phyloP scores from a whole-genome alignment of 1,284 basidiomycete species.

The Moniliophthora roreri region DNA sequence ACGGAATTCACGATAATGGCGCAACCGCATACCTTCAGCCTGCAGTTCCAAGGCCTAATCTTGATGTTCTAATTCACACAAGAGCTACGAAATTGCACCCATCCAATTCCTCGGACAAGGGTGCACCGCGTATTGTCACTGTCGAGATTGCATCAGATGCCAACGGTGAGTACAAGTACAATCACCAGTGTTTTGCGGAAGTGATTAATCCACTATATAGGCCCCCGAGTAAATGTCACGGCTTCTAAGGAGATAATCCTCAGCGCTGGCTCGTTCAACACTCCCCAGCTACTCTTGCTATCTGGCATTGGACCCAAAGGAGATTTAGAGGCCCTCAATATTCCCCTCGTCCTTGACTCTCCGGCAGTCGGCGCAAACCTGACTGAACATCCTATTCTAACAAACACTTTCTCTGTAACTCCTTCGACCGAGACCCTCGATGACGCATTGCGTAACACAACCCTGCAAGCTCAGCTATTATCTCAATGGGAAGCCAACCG shows the following conservation, averaged over 20 bases:
- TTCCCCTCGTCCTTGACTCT: slow-evolving; percentile 16
- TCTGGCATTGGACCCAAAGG: slow-evolving; percentile 19
- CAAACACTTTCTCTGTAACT: slow-evolving; percentile 11
- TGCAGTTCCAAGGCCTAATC: slow-evolving; percentile 31
- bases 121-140: no score
- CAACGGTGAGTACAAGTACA: no score
- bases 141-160: no score
- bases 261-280: slow-evolving; percentile 16
- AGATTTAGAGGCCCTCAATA: slow-evolving; percentile 12
- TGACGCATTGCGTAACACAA: slow-evolving; percentile 2
- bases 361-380: slow-evolving; percentile 19
- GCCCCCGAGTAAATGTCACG: slow-evolving; percentile 1
- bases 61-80: slow-evolving; percentile 42
- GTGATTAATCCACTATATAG: background rate
- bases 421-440: slow-evolving; percentile 18
- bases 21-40: slow-evolving; percentile 39
- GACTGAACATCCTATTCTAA: slow-evolving; percentile 16
- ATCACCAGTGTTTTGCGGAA: no score
- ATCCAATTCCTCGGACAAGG: no score
- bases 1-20: slow-evolving; percentile 32
- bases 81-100: slow-evolving; percentile 36
- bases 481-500: slow-evolving; percentile 11
- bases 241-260: slow-evolving; percentile 19
- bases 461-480: slow-evolving; percentile 6
- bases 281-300: slow-evolving; percentile 13